Conservation (phyloP, 164 flowering plant species). For the Brasenia schreberi region DNA sequence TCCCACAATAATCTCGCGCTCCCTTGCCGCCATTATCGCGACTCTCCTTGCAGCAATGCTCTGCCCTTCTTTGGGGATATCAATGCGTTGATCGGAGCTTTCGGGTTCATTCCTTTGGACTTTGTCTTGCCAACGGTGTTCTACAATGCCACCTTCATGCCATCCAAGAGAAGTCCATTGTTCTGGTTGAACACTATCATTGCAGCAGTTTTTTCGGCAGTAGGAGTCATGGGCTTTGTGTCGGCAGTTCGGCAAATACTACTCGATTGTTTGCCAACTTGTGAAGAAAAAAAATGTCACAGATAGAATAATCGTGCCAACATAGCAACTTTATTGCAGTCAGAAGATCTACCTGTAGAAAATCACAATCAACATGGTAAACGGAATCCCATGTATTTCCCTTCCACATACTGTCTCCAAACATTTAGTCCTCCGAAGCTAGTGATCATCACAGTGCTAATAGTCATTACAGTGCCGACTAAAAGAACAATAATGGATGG, state of each 20-base stretch:
- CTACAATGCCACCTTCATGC: slow-evolving; percentile 66
- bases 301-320: too few species aligned
- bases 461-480: slow-evolving; percentile 46
- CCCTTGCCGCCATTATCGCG: slow-evolving; percentile 39
- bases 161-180: slow-evolving; percentile 27
- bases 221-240: slow-evolving; percentile 42
- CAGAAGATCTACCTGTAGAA: too few species aligned
- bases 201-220: slow-evolving; percentile 31
- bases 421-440: slow-evolving; percentile 38
- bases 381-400: slow-evolving; percentile 50
- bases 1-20: slow-evolving; percentile 47
- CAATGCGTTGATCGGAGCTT: slow-evolving; percentile 61
- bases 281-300: slow-evolving; percentile 8
- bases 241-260: slow-evolving; percentile 68
- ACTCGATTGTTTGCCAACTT: slow-evolving; percentile 60
- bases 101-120: slow-evolving; percentile 72
- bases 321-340: too few species aligned
- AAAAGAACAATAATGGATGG: slow-evolving; percentile 59
- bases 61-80: slow-evolving; percentile 91
- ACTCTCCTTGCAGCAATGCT: slow-evolving; percentile 73
- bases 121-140: slow-evolving; percentile 64
- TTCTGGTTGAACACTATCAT: slow-evolving; percentile 48
- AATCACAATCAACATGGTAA: slow-evolving; percentile 27
- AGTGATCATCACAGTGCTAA: slow-evolving; percentile 48
- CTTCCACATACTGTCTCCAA: slow-evolving; percentile 31